Conservation (phyloP, 2,329 filamentous ascomycete genomes). For the Colletotrichum siamense region DNA sequence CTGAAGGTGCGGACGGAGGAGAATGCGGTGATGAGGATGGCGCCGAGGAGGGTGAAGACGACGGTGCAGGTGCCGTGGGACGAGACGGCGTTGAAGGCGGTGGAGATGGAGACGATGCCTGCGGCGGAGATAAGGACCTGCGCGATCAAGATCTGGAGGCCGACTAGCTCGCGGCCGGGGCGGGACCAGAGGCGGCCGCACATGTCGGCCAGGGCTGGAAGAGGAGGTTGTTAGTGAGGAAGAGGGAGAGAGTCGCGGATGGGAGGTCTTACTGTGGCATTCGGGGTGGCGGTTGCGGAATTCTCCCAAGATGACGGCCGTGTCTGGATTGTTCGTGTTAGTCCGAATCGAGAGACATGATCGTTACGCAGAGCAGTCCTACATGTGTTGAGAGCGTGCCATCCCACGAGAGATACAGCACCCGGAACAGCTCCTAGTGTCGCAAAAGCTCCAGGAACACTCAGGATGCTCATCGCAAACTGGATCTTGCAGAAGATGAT, state of each 20-base stretch:
- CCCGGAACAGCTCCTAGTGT: constrained; percentile 34
- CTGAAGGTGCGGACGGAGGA: constrained; percentile 55
- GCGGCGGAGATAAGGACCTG: constrained; percentile 29
- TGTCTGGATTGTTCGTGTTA: neutral
- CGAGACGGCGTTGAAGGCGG: constrained; percentile 30
- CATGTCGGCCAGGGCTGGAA: constrained; percentile 8
- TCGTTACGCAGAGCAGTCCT: neutral
- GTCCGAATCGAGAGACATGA: accelerated
- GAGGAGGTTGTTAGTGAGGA: neutral
- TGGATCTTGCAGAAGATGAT: constrained; percentile 44
- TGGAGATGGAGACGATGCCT: constrained; percentile 25
- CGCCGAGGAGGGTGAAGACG: constrained; percentile 55
- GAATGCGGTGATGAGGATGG: constrained; percentile 55
- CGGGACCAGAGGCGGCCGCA: constrained; percentile 52
- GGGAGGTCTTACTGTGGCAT: neutral
- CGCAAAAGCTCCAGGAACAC: constrained; percentile 21
- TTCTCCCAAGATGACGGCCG: neutral
- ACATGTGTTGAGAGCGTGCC: constrained; percentile 34
- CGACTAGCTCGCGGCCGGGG: constrained; percentile 53
- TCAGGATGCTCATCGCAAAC: constrained; percentile 31
- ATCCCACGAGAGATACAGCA: constrained; percentile 40
- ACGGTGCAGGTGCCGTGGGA: constrained; percentile 43
- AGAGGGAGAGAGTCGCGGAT: neutral
- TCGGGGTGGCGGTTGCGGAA: neutral
- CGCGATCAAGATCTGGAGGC: constrained; percentile 35